Conservation (phyloP, 2,329 filamentous ascomycete species). For the Paraconiothyrium brasiliense region DNA sequence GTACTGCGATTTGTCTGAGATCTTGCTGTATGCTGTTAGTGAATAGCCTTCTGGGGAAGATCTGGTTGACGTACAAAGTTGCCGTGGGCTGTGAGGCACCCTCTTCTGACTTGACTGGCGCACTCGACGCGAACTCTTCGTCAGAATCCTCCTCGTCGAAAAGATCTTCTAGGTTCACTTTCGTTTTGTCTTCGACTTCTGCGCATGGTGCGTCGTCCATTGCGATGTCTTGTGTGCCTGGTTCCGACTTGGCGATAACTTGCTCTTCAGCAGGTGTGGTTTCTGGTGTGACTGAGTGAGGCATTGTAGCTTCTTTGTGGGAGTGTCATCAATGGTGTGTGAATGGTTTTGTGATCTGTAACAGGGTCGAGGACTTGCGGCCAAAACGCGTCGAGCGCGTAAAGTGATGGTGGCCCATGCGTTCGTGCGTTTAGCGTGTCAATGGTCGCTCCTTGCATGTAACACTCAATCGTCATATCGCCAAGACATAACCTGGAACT, state of each 20-base stretch:
- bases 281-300: slow-evolving; percentile 56
- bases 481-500: slow-evolving; percentile 14
- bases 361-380: slow-evolving; percentile 3
- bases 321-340: not conserved
- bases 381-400: slow-evolving; percentile 14
- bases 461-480: slow-evolving; percentile 21
- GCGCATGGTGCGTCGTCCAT: slow-evolving; percentile 43
- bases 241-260: slow-evolving; percentile 37
- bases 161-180: slow-evolving; percentile 64
- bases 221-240: slow-evolving; percentile 36
- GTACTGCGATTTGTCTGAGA: slow-evolving; percentile 53
- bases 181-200: slow-evolving; percentile 36
- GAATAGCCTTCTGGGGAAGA: slow-evolving; percentile 15
- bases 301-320: slow-evolving; percentile 46
- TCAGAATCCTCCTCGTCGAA: slow-evolving; percentile 68
- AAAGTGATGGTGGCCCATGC: not conserved
- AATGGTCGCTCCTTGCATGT: not conserved
- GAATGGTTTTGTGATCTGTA: not conserved
- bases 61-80: slow-evolving; percentile 44
- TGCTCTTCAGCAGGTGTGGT: slow-evolving; percentile 55
- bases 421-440: not conserved
- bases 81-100: slow-evolving; percentile 48
- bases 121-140: slow-evolving; percentile 66
- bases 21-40: slow-evolving; percentile 38
- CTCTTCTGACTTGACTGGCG: slow-evolving; percentile 56